These are phyloP conservation scores for Capsicum chinense DNA, from an alignment of 257 asterid species.

Conservation along the genomic window DNA sequence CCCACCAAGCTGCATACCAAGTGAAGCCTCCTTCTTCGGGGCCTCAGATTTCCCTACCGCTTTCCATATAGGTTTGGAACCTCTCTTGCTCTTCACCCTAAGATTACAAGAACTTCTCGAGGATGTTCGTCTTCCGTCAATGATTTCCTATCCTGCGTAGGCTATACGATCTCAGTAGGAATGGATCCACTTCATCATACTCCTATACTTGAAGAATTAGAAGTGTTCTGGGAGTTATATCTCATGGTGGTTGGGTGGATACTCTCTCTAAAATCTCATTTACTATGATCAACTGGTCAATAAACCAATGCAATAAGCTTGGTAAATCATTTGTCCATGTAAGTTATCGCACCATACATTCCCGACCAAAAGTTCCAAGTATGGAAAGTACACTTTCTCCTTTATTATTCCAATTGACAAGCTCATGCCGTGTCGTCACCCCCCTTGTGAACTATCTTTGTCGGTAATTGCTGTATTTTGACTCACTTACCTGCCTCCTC, in stretches of 20 bases:
- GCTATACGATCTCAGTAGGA: neutral
- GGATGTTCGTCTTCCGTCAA: neutral
- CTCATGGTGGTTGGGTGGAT: neutral
- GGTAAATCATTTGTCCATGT: neutral
- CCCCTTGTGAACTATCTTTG: neutral
- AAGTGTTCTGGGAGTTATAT: neutral
- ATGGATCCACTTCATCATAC: neutral
- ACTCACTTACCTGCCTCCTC: no score
- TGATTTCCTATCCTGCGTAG: neutral
- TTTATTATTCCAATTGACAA: neutral
- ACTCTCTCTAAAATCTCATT: neutral
- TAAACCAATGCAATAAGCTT: neutral
- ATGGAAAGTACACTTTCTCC: neutral
- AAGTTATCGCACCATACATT: conserved; percentile 10
- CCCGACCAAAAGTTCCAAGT: neutral
- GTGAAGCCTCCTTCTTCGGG: neutral
- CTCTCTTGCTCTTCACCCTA: neutral
- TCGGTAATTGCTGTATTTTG: neutral
- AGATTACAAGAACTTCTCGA: neutral
- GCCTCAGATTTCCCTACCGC: neutral
- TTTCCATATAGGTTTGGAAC: neutral
- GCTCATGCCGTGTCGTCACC: neutral
- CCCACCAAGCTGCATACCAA: neutral
- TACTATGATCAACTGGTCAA: conserved; percentile 1
- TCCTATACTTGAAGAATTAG: neutral